Evolutionary conservation across 352 stramenopile genomes (phyloP).

Genomic region (Pythium pyrilobum): DNA sequence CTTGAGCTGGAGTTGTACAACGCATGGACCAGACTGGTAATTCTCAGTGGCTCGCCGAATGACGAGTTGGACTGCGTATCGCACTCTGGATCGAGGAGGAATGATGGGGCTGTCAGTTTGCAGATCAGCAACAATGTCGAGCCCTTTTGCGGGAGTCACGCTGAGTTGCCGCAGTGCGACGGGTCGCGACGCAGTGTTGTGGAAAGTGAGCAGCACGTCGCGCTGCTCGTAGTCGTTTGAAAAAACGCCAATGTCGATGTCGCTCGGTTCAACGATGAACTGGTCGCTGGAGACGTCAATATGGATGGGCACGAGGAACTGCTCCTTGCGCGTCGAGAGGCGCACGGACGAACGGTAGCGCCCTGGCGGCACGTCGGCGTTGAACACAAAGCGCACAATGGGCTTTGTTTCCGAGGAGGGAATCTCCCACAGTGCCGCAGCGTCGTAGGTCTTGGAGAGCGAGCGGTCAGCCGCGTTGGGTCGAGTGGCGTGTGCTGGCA

Average conservation of each 20-base stretch:
- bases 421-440: conserved; percentile 33
- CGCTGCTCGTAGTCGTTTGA: conserved; percentile 3
- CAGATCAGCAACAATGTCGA: conserved; percentile 29
- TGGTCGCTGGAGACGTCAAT: conserved; percentile 6
- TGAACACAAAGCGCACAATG: conserved; percentile 34
- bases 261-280: conserved; percentile 4
- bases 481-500: neutral
- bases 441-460: too few relatives aligned
- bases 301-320: conserved; percentile 6
- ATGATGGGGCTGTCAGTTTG: conserved; percentile 24
- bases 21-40: conserved; percentile 3
- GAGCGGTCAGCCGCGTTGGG: too few relatives aligned
- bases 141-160: conserved; percentile 20
- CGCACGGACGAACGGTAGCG: conserved; percentile 2
- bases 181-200: conserved; percentile 33
- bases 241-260: conserved; percentile 15
- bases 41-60: neutral
- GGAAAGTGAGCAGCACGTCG: conserved; percentile 7
- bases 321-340: neutral
- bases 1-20: conserved; percentile 24
- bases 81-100: conserved; percentile 28
- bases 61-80: conserved; percentile 27
- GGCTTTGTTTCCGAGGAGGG: conserved; percentile 22
- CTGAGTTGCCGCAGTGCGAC: conserved; percentile 36
- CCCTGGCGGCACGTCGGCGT: neutral